Conservation (phyloP, 2,329 filamentous ascomycete species). For the Venturia nashicola region DNA sequence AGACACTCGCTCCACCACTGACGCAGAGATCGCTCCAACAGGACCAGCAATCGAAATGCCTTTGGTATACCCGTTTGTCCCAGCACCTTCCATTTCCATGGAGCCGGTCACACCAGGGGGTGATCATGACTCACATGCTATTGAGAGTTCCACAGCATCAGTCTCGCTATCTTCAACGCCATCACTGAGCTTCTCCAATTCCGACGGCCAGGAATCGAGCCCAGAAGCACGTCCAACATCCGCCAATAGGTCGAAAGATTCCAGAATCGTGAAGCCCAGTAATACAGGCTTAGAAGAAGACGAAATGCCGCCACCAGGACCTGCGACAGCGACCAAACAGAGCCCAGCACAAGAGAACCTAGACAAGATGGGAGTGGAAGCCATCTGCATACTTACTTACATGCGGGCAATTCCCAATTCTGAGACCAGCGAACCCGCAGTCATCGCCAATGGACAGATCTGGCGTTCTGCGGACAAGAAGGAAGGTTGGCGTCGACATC, state of each 20-base stretch:
- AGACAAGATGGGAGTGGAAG: background rate
- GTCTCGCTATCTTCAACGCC: background rate
- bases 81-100: slow-evolving; percentile 3
- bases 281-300: background rate
- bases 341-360: background rate
- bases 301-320: background rate
- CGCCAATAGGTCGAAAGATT: background rate
- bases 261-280: background rate
- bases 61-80: slow-evolving; percentile 4
- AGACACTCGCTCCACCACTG: background rate
- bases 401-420: slow-evolving; percentile 1
- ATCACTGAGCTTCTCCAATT: background rate
- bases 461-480: slow-evolving; percentile 3
- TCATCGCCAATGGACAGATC: slow-evolving; percentile 2
- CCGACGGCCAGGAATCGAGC: background rate
- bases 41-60: background rate
- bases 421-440: background rate
- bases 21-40: background rate
- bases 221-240: background rate
- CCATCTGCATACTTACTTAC: background rate
- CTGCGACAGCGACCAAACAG: background rate
- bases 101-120: slow-evolving; percentile 4
- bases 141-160: background rate
- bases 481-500: slow-evolving; percentile 3
- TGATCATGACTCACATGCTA: background rate